A percentile compares a stretch with the other conserved stretches of the same genome.
Evolutionary conservation across 106 monocot genomes (phyloP).

Genomic region (Iris macrosiphon): DNA sequence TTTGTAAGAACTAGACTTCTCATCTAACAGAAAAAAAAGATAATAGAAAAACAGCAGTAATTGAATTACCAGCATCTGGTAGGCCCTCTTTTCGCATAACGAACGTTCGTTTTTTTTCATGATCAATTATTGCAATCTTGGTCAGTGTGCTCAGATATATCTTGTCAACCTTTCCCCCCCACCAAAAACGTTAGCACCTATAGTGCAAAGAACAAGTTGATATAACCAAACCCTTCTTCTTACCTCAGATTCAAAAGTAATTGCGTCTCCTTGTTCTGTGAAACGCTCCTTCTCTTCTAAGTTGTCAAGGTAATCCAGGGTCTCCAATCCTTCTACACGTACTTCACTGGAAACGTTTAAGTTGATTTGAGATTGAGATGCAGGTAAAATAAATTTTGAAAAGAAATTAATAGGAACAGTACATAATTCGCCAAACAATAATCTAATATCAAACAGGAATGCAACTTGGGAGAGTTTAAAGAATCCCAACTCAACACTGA

Average conservation of each 20-base stretch:
- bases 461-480: too few relatives aligned
- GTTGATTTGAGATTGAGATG: neutral
- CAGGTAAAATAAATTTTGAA: too few relatives aligned
- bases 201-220: neutral
- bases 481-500: too few relatives aligned
- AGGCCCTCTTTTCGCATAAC: slow-evolving; percentile 77
- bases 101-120: slow-evolving; percentile 78
- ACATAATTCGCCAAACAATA: too few relatives aligned
- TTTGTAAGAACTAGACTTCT: too few relatives aligned
- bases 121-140: slow-evolving; percentile 77
- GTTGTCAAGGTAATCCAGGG: slow-evolving; percentile 79
- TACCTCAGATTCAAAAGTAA: slow-evolving; percentile 89
- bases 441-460: too few relatives aligned
- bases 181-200: neutral
- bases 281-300: slow-evolving; percentile 43
- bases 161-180: slow-evolving; percentile 22
- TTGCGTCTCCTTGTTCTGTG: slow-evolving; percentile 84
- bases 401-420: neutral
- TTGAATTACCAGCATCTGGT: slow-evolving; percentile 70
- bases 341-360: slow-evolving; percentile 77
- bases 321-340: slow-evolving; percentile 88
- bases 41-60: neutral
- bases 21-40: slow-evolving; percentile 3
- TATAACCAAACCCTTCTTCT: slow-evolving; percentile 9
- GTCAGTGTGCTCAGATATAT: slow-evolving; percentile 59